A percentile compares a stretch with the other conserved stretches of the same genome.
Conservation (phyloP, 257 asterid genomes). For the Perilla frutescens region DNA sequence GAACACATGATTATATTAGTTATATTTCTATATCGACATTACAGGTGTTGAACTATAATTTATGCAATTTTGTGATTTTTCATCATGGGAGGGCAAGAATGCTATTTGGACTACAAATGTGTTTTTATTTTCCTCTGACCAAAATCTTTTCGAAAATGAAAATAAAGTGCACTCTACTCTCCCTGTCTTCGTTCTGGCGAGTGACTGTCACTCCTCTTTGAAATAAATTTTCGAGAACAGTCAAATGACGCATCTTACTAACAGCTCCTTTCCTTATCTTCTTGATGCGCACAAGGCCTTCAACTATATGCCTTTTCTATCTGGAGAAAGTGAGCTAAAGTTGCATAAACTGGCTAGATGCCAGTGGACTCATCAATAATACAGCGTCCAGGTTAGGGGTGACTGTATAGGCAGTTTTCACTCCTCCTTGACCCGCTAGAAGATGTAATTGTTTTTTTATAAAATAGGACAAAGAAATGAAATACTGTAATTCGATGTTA, state of each 20-base stretch:
- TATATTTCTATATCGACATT: background rate
- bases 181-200: too few relatives aligned
- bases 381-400: conserved; percentile 1
- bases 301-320: background rate
- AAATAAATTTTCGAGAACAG: too few relatives aligned
- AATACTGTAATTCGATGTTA: background rate
- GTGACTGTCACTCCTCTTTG: too few relatives aligned
- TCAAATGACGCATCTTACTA: background rate
- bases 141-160: background rate
- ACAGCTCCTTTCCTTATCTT: background rate
- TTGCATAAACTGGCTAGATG: background rate
- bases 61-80: background rate
- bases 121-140: background rate
- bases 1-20: background rate
- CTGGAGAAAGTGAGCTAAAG: background rate
- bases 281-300: background rate
- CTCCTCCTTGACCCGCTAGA: background rate
- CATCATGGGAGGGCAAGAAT: background rate
- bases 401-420: background rate
- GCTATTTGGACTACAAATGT: background rate
- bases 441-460: background rate
- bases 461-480: background rate
- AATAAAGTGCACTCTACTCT: too few relatives aligned
- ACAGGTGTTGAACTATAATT: background rate
- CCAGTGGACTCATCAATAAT: background rate